Evolutionary conservation across 257 asterid species (phyloP).

Genomic region (Plectranthus barbatus): DNA sequence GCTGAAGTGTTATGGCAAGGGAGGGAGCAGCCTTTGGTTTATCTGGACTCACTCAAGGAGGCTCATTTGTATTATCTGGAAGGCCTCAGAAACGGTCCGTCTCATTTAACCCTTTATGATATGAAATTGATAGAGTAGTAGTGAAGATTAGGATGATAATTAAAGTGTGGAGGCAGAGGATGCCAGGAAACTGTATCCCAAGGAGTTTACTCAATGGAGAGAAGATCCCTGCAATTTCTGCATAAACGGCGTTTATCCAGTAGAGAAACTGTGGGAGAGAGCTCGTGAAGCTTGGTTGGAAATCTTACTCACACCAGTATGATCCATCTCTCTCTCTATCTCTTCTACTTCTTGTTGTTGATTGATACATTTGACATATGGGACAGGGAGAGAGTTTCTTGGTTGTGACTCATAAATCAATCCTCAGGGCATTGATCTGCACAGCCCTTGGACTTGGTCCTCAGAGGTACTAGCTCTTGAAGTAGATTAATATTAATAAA

Average conservation of each 20-base stretch:
- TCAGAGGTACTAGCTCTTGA: too few relatives aligned
- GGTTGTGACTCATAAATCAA: constrained; percentile 78
- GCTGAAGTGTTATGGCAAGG: constrained; percentile 77
- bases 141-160: constrained; percentile 19
- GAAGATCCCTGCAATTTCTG: constrained; percentile 65
- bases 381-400: constrained; percentile 62
- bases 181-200: constrained; percentile 56
- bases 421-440: constrained; percentile 78
- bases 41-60: constrained; percentile 67
- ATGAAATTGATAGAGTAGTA: not conserved
- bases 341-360: too few relatives aligned
- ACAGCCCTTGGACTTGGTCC: constrained; percentile 77
- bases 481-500: too few relatives aligned
- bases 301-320: constrained; percentile 57
- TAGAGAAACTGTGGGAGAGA: constrained; percentile 44
- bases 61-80: constrained; percentile 66
- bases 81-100: constrained; percentile 78
- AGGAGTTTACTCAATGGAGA: constrained; percentile 68
- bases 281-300: constrained; percentile 71
- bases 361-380: too few relatives aligned
- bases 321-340: not conserved
- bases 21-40: constrained; percentile 58
- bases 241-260: constrained; percentile 52
- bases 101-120: constrained; percentile 1
- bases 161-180: constrained; percentile 87